Evolutionary conservation across 2,329 filamentous ascomycete genomes (phyloP).

Genomic region (Colletotrichum sp.): DNA sequence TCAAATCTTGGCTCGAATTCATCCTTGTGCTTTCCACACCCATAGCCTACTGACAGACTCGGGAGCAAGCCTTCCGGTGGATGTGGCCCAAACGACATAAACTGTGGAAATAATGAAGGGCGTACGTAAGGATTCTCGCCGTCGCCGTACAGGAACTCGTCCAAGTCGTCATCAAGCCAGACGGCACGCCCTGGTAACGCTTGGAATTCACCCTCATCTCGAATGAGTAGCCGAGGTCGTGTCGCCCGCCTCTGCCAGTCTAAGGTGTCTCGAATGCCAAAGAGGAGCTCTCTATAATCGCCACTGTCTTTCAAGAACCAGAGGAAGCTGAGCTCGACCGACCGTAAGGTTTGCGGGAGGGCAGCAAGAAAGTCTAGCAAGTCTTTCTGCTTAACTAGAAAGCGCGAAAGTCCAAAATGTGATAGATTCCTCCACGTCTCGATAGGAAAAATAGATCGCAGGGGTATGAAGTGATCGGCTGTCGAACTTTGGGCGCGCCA

Average conservation of each 20-base stretch:
- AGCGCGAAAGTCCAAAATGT: slow-evolving; percentile 33
- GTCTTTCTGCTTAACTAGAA: slow-evolving; percentile 28
- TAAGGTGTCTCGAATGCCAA: slow-evolving; percentile 24
- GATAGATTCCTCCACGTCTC: slow-evolving; percentile 29
- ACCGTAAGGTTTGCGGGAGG: slow-evolving; percentile 31
- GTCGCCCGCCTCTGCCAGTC: slow-evolving; percentile 17
- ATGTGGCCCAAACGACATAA: neutral
- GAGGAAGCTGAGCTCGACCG: slow-evolving; percentile 37
- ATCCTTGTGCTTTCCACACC: neutral
- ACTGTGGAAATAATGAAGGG: neutral
- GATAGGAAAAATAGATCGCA: slow-evolving; percentile 34
- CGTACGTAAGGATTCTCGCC: slow-evolving; percentile 26
- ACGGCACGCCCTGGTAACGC: neutral
- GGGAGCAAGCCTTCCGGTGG: neutral
- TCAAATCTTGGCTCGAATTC: neutral
- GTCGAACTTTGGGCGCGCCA: neutral
- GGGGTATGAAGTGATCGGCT: slow-evolving; percentile 14
- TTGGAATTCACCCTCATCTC: neutral
- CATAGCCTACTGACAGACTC: neutral
- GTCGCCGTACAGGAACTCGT: slow-evolving; percentile 26
- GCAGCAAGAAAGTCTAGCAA: slow-evolving; percentile 29
- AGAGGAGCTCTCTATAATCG: slow-evolving; percentile 21
- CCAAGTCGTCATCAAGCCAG: slow-evolving; percentile 10
- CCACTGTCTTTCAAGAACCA: slow-evolving; percentile 23
- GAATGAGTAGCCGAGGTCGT: neutral